These are phyloP conservation scores for Ophioceras dolichostomum DNA, from an alignment of 2,329 filamentous ascomycete genomes.

Conservation along the genomic window DNA sequence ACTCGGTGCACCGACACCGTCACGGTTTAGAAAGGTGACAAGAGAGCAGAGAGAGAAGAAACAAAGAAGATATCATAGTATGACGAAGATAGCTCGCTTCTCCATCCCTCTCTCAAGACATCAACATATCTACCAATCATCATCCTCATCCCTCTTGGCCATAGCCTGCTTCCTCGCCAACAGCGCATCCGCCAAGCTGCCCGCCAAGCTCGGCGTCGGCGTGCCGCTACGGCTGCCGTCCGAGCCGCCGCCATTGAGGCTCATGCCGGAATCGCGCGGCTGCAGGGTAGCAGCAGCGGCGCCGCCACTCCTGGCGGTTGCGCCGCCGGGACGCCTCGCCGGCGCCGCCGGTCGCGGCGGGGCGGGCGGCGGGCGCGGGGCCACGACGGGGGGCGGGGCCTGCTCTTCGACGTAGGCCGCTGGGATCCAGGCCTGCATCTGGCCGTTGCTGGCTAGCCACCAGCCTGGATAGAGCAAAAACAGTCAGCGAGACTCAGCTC, in stretches of 20 bases:
- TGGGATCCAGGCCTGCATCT: slow-evolving; percentile 82
- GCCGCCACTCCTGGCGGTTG: slow-evolving; percentile 45
- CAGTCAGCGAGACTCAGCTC: too few relatives aligned
- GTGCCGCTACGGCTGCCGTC: slow-evolving; percentile 57
- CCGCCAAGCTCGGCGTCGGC: slow-evolving; percentile 58
- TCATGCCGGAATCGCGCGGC: slow-evolving; percentile 61
- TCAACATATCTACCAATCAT: slow-evolving; percentile 46
- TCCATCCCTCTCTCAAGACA: background rate
- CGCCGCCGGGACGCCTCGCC: slow-evolving; percentile 52
- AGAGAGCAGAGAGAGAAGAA: too few relatives aligned
- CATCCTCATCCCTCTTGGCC: slow-evolving; percentile 58
- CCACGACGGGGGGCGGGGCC: slow-evolving; percentile 44
- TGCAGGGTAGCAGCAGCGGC: slow-evolving; percentile 47
- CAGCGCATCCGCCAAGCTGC: slow-evolving; percentile 68
- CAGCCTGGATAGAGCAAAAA: slow-evolving; percentile 57
- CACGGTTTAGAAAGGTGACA: too few relatives aligned
- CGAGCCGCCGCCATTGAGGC: slow-evolving; percentile 43
- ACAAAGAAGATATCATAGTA: too few relatives aligned
- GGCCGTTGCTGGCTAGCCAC: slow-evolving; percentile 76
- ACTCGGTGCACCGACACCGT: too few relatives aligned
- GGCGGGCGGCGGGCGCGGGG: slow-evolving; percentile 47
- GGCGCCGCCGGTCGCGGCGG: slow-evolving; percentile 40
- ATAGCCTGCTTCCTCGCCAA: slow-evolving; percentile 65
- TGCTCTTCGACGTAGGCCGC: slow-evolving; percentile 89
- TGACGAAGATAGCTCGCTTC: too few relatives aligned